phyloP scores from a whole-genome alignment of 2,329 filamentous ascomycete genomes.

The Talaromyces pinophilus region DNA sequence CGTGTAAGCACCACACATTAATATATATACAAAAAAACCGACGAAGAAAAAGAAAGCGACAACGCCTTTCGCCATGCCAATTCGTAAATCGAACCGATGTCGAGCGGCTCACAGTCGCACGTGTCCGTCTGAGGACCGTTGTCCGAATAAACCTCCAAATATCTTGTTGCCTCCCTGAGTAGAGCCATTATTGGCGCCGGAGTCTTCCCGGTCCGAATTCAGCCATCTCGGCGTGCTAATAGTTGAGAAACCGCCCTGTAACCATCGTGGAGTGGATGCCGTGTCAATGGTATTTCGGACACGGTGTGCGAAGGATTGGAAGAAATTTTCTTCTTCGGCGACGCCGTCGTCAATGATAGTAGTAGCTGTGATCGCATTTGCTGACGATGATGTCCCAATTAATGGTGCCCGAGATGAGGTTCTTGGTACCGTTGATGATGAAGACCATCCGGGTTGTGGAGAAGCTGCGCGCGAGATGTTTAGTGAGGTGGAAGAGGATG shows the following conservation, averaged over 20 bases:
- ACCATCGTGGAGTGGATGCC: slow-evolving; percentile 77
- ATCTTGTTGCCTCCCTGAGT: slow-evolving; percentile 27
- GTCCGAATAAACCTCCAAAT: slow-evolving; percentile 44
- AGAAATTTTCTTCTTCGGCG: slow-evolving; percentile 70
- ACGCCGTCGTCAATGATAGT: slow-evolving; percentile 62
- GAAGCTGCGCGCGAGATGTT: slow-evolving; percentile 24
- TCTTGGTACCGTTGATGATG: background rate
- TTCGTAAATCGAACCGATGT: slow-evolving; percentile 20
- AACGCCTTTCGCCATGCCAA: slow-evolving; percentile 33
- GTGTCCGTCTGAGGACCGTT: slow-evolving; percentile 42
- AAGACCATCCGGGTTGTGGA: slow-evolving; percentile 33
- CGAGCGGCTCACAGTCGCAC: slow-evolving; percentile 37
- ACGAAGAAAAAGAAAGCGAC: slow-evolving; percentile 11
- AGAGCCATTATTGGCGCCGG: slow-evolving; percentile 29
- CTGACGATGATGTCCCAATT: slow-evolving; percentile 16
- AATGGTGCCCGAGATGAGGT: slow-evolving; percentile 17
- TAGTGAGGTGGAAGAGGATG: slow-evolving; percentile 18
- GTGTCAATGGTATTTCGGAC: slow-evolving; percentile 91
- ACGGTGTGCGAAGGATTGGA: slow-evolving; percentile 77
- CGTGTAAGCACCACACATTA: background rate
- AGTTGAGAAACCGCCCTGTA: slow-evolving; percentile 63
- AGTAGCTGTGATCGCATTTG: slow-evolving; percentile 25
- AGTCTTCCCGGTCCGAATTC: slow-evolving; percentile 53
- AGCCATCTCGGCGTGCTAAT: slow-evolving; percentile 83
- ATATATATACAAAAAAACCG: slow-evolving; percentile 11